A percentile compares a stretch with the other conserved stretches of the same genome.
Conservation (phyloP, 2,329 filamentous ascomycete genomes). For the Bisporella sp. region DNA sequence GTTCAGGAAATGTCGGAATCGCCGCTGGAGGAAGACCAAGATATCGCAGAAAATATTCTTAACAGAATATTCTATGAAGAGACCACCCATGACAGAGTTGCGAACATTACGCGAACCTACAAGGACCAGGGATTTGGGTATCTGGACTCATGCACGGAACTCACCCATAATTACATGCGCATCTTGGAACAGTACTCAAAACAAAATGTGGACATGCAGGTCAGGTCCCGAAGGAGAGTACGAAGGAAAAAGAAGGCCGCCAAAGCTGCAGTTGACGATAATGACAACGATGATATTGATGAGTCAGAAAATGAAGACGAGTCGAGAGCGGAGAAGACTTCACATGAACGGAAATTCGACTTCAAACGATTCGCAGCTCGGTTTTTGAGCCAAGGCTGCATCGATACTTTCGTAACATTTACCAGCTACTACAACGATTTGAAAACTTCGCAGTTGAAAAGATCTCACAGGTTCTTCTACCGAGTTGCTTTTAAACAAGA, state of each 20-base stretch:
- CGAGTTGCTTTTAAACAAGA: constrained; percentile 93
- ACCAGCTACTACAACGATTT: constrained; percentile 76
- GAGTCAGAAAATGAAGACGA: constrained; percentile 72
- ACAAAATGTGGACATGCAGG: constrained; percentile 88
- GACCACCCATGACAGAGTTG: constrained; percentile 80
- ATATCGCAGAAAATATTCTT: constrained; percentile 95
- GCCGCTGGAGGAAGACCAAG: constrained; percentile 83
- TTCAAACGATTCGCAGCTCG: constrained; percentile 76
- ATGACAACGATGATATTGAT: constrained; percentile 45
- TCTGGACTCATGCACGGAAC: constrained; percentile 83
- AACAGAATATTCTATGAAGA: constrained; percentile 99
- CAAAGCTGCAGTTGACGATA: constrained; percentile 34
- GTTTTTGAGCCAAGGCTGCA: constrained; percentile 76
- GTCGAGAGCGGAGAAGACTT: constrained; percentile 59
- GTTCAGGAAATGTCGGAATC: constrained; percentile 89
- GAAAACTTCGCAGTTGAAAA: constrained; percentile 72
- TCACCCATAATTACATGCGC: constrained; percentile 84
- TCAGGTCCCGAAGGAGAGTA: constrained; percentile 71
- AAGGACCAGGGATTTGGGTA: constrained; percentile 94
- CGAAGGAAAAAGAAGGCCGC: constrained; percentile 66
- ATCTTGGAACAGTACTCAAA: constrained; percentile 92
- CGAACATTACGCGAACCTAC: constrained; percentile 75
- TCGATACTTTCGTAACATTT: constrained; percentile 84
- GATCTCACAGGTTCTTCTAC: constrained; percentile 90
- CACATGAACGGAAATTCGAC: constrained; percentile 86